These are phyloP conservation scores for Thraustochytrium striatum DNA, from an alignment of 352 stramenopile species.

Conservation along the genomic window DNA sequence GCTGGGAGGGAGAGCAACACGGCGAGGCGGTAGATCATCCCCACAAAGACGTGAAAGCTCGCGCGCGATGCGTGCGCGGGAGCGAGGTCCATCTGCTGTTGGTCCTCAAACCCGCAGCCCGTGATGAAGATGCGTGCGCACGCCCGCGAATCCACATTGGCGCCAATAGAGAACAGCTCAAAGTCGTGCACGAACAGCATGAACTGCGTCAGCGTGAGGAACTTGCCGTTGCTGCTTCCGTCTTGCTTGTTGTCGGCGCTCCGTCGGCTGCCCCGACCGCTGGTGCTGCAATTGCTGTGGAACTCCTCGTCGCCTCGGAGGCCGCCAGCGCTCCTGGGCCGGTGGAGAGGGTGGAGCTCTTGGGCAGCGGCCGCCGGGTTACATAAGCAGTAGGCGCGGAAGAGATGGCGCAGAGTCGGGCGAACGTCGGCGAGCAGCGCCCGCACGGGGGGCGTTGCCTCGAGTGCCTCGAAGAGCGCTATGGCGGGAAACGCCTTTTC, in stretches of 20 bases:
- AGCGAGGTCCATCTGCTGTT: neutral
- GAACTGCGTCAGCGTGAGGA: constrained; percentile 35
- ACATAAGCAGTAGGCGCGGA: constrained; percentile 28
- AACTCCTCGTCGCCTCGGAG: too few relatives aligned
- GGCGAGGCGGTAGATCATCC: neutral
- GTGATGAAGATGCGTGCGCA: constrained; percentile 11
- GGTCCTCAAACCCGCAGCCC: constrained; percentile 12
- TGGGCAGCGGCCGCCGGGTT: neutral
- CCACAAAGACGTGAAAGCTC: neutral
- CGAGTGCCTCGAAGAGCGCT: constrained; percentile 14
- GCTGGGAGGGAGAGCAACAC: constrained; percentile 7
- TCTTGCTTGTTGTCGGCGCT: neutral
- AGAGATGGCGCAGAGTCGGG: neutral
- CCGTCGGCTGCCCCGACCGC: too few relatives aligned
- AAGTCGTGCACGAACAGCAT: constrained; percentile 19
- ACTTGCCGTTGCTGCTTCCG: neutral
- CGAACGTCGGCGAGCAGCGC: neutral
- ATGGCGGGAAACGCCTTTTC: neutral
- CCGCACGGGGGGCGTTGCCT: neutral
- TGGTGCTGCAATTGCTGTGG: too few relatives aligned
- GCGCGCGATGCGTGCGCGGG: neutral
- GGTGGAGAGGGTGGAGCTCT: too few relatives aligned
- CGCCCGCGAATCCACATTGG: constrained; percentile 4
- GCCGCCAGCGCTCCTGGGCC: too few relatives aligned
- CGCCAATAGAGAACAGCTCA: neutral